Evolutionary conservation across 768 basidiomycete species (phyloP), one percentile per base, ranked within the genome.

Genomic region (Leccinum boreale): DNA sequence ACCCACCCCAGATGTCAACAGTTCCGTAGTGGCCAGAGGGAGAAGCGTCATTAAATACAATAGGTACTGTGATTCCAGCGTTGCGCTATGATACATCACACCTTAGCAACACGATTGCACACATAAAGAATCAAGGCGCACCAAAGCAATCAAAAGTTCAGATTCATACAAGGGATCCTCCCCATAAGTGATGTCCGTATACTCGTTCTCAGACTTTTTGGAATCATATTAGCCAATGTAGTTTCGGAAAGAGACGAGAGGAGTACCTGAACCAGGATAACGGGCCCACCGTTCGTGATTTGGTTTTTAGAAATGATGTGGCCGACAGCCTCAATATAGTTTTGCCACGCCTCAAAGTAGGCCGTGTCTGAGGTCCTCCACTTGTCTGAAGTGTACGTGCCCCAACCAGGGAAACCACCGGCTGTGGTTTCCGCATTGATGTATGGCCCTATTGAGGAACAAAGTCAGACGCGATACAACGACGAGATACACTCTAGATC

Each of bases 281-380:
- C 79, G 21, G 85, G 83, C 5, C 85, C 85, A 10, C 82, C 85
- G 21, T 81, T 78, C 12, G 81, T 79, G 59, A 86, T 79, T 65
- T 86, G 83, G 62, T 85, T 81, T 56, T 67, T 72, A 2, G 81
- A 78, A 31, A 84, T 75, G 33, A 84, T 73, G 52, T 77, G 74
- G 5, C 79, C 74, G 10, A 86, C 73, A 1, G 74, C 69, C 5
- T 78, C 80, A 71, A 85, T 73, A 58, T 86, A 86, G 12, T 79
- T 79, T 19, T 71, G 72, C 85, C 85, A 86, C 2, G 84, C 84
- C 72, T 58, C 57, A 31, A 53, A 59, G 64, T 81, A 85, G 52
- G 73, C 75, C 6, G 77, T 60, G 65, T 83, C 79, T 51, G 82
- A 78, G 19, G 81, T 81, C 35, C 81, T 73, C 55, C 82, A 74